phyloP scores from a whole-genome alignment of 176 grass and related monocot genomes.

The Saccharum officinarum region DNA sequence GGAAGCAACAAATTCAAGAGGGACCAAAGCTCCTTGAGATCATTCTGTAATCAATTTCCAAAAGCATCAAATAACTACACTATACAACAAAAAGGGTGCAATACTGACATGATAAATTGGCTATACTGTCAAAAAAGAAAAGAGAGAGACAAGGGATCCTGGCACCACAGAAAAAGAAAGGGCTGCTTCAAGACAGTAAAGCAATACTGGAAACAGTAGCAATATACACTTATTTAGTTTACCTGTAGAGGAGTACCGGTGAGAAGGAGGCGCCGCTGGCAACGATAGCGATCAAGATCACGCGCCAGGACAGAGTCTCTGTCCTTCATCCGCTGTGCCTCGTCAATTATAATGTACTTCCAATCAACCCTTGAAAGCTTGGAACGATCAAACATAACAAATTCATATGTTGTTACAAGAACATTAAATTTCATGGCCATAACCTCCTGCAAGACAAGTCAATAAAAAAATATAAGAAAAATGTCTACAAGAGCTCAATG shows the following conservation, averaged over 20 bases:
- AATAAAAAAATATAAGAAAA: slow-evolving; percentile 18
- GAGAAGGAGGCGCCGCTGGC: slow-evolving; percentile 91
- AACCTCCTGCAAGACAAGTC: slow-evolving; percentile 68
- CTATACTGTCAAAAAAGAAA: not conserved
- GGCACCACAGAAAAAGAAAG: not conserved
- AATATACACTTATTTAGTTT: slow-evolving; percentile 3
- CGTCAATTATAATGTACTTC: slow-evolving; percentile 99
- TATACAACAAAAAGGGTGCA: slow-evolving; percentile 30
- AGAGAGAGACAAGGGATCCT: not conserved
- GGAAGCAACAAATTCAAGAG: slow-evolving; percentile 93
- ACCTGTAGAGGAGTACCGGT: slow-evolving; percentile 98
- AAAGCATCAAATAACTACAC: slow-evolving; percentile 19
- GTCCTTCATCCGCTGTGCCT: slow-evolving; percentile 99
- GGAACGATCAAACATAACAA: slow-evolving; percentile 97
- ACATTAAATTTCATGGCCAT: slow-evolving; percentile 96
- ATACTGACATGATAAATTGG: slow-evolving; percentile 1
- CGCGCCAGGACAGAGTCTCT: slow-evolving; percentile 95
- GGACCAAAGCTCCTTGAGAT: slow-evolving; percentile 99
- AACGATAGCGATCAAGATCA: slow-evolving; percentile 94
- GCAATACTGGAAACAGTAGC: not conserved
- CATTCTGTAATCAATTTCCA: slow-evolving; percentile 65
- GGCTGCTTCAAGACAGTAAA: not conserved
- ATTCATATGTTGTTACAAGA: slow-evolving; percentile 99
- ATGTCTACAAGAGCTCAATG: not conserved
- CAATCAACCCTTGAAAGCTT: slow-evolving; percentile 98